phyloP scores from a whole-genome alignment of 768 basidiomycete species.

The Dacryopinax spathularia region DNA sequence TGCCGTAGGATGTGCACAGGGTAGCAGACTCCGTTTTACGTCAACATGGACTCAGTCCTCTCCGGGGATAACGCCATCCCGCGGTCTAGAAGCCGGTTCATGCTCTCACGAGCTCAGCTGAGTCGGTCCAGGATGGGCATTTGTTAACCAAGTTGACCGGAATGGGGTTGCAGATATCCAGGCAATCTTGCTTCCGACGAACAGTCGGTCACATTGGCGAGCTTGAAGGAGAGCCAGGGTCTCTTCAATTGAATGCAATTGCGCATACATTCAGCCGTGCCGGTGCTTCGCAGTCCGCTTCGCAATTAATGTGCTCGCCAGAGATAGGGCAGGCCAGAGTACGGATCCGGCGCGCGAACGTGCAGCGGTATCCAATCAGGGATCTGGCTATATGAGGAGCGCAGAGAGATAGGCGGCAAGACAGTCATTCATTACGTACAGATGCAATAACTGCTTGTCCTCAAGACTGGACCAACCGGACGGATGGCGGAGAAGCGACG shows the following conservation, averaged over 20 bases:
- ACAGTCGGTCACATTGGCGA: neutral
- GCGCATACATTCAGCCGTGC: neutral
- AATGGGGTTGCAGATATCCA: too few relatives aligned
- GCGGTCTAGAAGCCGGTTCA: too few relatives aligned
- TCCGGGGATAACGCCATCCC: too few relatives aligned
- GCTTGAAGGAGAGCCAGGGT: neutral
- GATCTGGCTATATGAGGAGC: neutral
- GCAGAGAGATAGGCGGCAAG: neutral
- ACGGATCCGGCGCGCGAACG: neutral
- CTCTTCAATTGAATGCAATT: neutral
- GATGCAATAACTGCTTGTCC: neutral
- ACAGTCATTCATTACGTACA: slow-evolving; percentile 1
- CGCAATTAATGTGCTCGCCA: neutral
- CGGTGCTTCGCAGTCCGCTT: neutral
- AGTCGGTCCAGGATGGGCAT: too few relatives aligned
- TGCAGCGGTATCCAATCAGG: neutral
- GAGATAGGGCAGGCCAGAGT: neutral
- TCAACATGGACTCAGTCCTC: neutral
- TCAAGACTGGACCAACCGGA: neutral
- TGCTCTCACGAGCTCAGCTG: too few relatives aligned
- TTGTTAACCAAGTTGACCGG: too few relatives aligned
- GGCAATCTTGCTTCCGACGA: neutral
- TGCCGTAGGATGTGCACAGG: neutral
- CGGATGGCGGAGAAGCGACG: neutral
- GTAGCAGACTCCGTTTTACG: neutral